Base-by-base conservation (phyloP, 176 grass and related monocot genomes). In the Chloris gayana region DNA sequence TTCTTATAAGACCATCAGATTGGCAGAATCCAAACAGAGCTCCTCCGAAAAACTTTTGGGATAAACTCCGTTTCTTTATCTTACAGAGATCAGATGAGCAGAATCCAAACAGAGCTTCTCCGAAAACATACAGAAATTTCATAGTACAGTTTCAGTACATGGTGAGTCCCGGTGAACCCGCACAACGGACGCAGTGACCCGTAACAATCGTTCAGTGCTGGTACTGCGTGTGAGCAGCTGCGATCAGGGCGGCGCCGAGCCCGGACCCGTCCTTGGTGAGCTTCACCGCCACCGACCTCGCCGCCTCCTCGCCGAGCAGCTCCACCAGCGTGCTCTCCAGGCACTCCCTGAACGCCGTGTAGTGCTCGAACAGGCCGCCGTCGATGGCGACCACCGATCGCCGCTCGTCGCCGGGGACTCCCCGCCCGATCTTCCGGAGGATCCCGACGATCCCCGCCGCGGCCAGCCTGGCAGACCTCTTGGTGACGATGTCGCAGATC, bases 381-480 rank as follows among this genome's bases (percentile, higher is more conserved):
- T 98, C 95, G 14, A 98, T 80, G 5, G 92, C 92, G 38, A 98
- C 34, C 14, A 87, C 92, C 0, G 88, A 92, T 54, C 68, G 89
- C 39, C 81, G 85, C 63, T 70, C 71, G 70, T 85, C 74, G 4
- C 87, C 69, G 0, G 75, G 74, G 39, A n/a, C 58, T 26, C 82
- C 88, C 7, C 90, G 85, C 7, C 92, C 87, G 1, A 94, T 88
- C 80, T 98, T 98, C 69, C 88, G 81, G 5, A 98, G 75, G 68
- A 98, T 94, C 7, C 88, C 92, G 25, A 91, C 88, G 49, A 98
- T 98, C 50, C 95, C 95, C 1, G 95, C 92, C 2, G 92, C 92
- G 11, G 92, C 92, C 64, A 98, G 80, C 24, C 90, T 67, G 14
- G 92, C 95, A 30, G 95, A 89, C 75, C 95, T 77, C 12, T 68